Evolutionary conservation across 2,329 filamentous ascomycete species (phyloP), one percentile per base, ranked within the genome.

Genomic region (Alternaria hordeiaustralica): DNA sequence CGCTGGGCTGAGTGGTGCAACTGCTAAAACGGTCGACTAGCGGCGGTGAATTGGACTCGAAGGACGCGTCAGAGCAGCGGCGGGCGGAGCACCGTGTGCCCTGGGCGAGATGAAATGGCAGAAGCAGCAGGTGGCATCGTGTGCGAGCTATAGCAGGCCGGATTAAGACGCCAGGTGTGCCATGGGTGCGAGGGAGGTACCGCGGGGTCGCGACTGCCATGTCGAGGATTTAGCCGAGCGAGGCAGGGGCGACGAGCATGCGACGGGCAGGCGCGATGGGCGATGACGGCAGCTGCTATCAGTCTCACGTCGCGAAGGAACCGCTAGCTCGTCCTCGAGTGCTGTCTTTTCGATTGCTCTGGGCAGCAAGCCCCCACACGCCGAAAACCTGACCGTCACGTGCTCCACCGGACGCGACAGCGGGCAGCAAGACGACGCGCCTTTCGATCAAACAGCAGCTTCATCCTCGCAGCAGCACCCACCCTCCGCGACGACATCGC

Each of bases 11-110:
- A 62, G 54, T 71, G 72, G 71, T 76, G 75, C 72, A 71, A 75
- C 71, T 71, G 73, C 69, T 68, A 71, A 63, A 78, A 78, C 76
- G 76, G 75, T 73, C 68, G 70, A 71, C 75, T 77, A 78, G 72
- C 67, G 67, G 68, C 67, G 54, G 69, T 66, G 65, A 64, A 57
- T 49, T 54, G 64, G 69, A 73, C 66, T 75, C 68, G 75, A 74
- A 55, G 70, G 71, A 73, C 71, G 70, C 71, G 71, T 72, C 67
- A 55, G 61, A 64, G 63, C 43, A 30, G 55, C 21, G 26, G 63
- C 57, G 64, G 58, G 59, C 61, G 69, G 73, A 53, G 70, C 69
- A 59, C 63, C 44, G 46, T 11, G 58, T 59, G 68, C 61, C 46
- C 65, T 49, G 72, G 71, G 74, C 70, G 66, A 71, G 45, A 69